Evolutionary conservation across 257 asterid genomes (phyloP).

Genomic region (Solanum habrochaites): DNA sequence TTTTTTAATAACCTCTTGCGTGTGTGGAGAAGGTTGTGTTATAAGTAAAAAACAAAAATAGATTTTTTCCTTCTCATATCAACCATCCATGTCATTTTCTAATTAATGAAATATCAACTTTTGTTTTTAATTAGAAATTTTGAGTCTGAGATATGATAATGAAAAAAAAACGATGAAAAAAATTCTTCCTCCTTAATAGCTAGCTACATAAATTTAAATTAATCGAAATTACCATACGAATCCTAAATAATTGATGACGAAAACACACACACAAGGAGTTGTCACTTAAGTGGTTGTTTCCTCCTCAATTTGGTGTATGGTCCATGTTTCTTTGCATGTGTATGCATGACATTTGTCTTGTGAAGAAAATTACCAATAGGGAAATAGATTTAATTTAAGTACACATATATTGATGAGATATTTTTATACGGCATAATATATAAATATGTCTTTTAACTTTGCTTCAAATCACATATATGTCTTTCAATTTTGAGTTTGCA

Average conservation of each 20-base stretch:
- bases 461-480: too few relatives aligned
- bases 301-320: not conserved
- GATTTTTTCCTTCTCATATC: not conserved
- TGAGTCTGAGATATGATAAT: too few relatives aligned
- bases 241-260: too few relatives aligned
- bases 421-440: not conserved
- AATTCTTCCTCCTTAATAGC: too few relatives aligned
- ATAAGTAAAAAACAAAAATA: not conserved
- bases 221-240: too few relatives aligned
- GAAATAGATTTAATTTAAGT: not conserved
- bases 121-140: too few relatives aligned
- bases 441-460: too few relatives aligned
- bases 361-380: not conserved
- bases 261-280: not conserved
- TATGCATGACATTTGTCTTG: not conserved
- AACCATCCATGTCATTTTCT: not conserved
- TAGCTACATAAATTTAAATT: too few relatives aligned
- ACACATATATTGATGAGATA: not conserved
- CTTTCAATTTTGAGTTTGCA: too few relatives aligned
- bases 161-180: accelerated
- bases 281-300: not conserved
- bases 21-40: not conserved
- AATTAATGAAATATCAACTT: too few relatives aligned
- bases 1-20: not conserved
- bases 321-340: not conserved